phyloP scores from a whole-genome alignment of 768 basidiomycete species.

The Hemileccinum impolitum region DNA sequence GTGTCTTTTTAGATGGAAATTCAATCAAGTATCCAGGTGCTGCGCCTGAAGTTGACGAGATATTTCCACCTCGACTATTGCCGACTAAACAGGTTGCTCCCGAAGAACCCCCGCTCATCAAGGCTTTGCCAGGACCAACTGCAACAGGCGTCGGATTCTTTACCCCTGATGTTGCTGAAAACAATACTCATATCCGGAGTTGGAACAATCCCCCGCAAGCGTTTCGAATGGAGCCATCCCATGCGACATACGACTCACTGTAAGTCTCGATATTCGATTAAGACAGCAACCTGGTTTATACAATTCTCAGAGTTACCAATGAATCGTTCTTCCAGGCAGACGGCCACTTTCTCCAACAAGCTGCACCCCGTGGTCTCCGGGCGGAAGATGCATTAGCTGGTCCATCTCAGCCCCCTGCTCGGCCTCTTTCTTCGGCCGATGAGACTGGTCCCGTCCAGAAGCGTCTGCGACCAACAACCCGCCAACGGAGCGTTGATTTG shows the following conservation, averaged over 20 bases:
- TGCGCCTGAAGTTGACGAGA: slow-evolving; percentile 65
- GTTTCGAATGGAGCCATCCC: slow-evolving; percentile 54
- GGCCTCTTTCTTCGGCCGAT: slow-evolving; percentile 79
- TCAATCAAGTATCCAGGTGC: slow-evolving; percentile 45
- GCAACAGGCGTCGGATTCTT: slow-evolving; percentile 73
- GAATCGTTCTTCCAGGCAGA: slow-evolving; percentile 57
- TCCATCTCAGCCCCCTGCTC: slow-evolving; percentile 47
- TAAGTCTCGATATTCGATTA: slow-evolving; percentile 31
- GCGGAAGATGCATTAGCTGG: slow-evolving; percentile 40
- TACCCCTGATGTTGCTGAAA: slow-evolving; percentile 62
- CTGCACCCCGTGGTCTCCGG: slow-evolving; percentile 39
- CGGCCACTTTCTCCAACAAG: slow-evolving; percentile 51
- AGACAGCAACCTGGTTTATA: background rate
- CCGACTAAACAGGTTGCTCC: slow-evolving; percentile 53
- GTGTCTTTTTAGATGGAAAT: slow-evolving; percentile 7
- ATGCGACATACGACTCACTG: slow-evolving; percentile 61
- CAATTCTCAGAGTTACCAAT: slow-evolving; percentile 46
- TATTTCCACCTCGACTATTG: slow-evolving; percentile 63
- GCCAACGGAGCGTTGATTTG: slow-evolving; percentile 47
- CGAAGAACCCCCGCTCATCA: slow-evolving; percentile 46
- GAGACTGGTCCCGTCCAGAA: slow-evolving; percentile 78
- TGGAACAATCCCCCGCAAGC: slow-evolving; percentile 53
- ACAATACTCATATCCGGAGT: slow-evolving; percentile 53
- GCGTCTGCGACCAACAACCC: slow-evolving; percentile 63
- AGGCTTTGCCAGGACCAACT: slow-evolving; percentile 41